phyloP scores from a whole-genome alignment of 75 land plant genomes.

The Selaginella tamariscina region DNA sequence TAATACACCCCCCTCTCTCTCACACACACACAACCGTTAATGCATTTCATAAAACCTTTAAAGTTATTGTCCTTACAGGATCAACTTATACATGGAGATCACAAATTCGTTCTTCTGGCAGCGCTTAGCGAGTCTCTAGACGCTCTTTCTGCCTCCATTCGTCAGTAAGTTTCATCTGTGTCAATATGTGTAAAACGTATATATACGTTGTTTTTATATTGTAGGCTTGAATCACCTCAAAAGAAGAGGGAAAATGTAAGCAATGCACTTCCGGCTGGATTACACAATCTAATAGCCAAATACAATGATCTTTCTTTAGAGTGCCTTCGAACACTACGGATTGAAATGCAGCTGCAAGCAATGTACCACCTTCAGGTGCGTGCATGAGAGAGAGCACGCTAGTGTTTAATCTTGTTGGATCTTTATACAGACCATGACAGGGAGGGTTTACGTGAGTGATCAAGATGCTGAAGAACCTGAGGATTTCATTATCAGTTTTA shows the following conservation, averaged over 20 bases:
- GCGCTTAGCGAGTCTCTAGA: slow-evolving; percentile 95
- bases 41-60: no score
- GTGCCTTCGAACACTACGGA: slow-evolving; percentile 81
- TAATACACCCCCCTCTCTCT: no score
- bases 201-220: background rate
- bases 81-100: slow-evolving; percentile 78
- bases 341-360: slow-evolving; percentile 93
- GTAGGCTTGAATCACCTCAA: background rate
- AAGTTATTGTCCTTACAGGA: slow-evolving; percentile 52
- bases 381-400: background rate
- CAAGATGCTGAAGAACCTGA: slow-evolving; percentile 99
- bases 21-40: no score
- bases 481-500: slow-evolving; percentile 86
- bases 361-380: slow-evolving; percentile 76
- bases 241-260: slow-evolving; percentile 3
- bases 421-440: slow-evolving; percentile 18
- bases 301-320: slow-evolving; percentile 71
- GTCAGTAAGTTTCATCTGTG: slow-evolving; percentile 65
- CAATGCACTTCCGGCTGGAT: slow-evolving; percentile 50
- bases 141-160: slow-evolving; percentile 84
- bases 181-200: background rate
- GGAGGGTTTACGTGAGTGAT: slow-evolving; percentile 46
- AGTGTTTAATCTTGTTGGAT: background rate
- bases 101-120: slow-evolving; percentile 81
- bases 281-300: slow-evolving; percentile 64